Evolutionary conservation across 257 asterid species (phyloP).

Genomic region (Agastache rugosa): DNA sequence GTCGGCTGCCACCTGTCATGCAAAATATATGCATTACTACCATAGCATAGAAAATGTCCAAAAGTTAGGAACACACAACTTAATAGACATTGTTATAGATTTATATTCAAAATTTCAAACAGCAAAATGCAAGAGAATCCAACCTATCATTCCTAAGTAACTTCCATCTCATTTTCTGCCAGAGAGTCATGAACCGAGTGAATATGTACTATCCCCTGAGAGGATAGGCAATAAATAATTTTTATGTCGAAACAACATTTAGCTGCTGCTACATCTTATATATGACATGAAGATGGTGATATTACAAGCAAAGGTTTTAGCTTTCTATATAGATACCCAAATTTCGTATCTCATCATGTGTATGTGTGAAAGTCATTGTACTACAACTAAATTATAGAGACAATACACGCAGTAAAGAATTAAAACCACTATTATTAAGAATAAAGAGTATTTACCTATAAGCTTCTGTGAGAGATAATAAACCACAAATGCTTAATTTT

Average conservation of each 20-base stretch:
- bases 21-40: no score
- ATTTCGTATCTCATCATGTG: neutral
- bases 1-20: no score
- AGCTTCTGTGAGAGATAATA: no score
- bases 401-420: no score
- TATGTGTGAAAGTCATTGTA: neutral
- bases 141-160: neutral
- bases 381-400: slow-evolving; percentile 11
- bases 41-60: no score
- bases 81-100: neutral
- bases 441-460: no score
- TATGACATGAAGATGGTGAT: neutral
- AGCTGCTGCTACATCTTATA: slow-evolving; percentile 3
- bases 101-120: neutral
- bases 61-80: neutral
- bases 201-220: neutral
- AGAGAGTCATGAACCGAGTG: no score
- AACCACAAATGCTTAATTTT: no score
- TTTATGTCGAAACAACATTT: neutral
- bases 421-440: no score
- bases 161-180: slow-evolving; percentile 7
- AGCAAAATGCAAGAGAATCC: slow-evolving; percentile 11
- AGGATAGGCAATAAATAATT: neutral
- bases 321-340: neutral
- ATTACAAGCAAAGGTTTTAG: neutral